phyloP scores from a whole-genome alignment of 1,284 basidiomycete genomes.

The Apiotrichum brassicae region DNA sequence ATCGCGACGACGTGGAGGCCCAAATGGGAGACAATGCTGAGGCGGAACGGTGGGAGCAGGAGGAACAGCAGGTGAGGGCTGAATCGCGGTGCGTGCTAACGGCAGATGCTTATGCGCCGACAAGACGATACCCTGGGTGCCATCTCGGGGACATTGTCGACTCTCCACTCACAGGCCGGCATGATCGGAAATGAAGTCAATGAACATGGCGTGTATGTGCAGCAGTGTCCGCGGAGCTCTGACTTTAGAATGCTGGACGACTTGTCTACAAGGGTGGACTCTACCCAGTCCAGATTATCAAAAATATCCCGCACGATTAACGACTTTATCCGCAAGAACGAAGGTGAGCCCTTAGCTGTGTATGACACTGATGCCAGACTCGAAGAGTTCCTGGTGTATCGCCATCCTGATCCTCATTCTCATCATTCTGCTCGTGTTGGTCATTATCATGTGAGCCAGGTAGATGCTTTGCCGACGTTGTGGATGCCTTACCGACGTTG shows the following conservation, averaged over 20 bases:
- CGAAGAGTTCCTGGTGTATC: constrained; percentile 66
- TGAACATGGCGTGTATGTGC: constrained; percentile 75
- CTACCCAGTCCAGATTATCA: constrained; percentile 62
- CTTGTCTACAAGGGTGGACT: constrained; percentile 66
- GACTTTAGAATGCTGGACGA: constrained; percentile 68
- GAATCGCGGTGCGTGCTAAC: background rate
- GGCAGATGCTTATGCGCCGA: constrained; percentile 69
- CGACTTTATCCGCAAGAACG: constrained; percentile 73
- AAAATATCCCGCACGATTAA: constrained; percentile 67
- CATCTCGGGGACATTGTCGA: constrained; percentile 73
- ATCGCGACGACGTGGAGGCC: constrained; percentile 3
- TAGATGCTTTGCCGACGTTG: too few species aligned
- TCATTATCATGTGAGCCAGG: constrained; percentile 49
- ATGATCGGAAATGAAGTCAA: constrained; percentile 81
- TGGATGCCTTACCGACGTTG: too few species aligned
- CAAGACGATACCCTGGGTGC: constrained; percentile 80
- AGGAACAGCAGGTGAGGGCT: constrained; percentile 66
- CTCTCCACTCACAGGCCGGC: constrained; percentile 76
- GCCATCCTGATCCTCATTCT: constrained; percentile 54
- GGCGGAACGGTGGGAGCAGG: constrained; percentile 58
- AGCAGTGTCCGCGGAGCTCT: background rate
- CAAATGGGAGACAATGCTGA: constrained; percentile 57
- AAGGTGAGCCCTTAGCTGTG: constrained; percentile 52
- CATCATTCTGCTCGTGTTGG: constrained; percentile 51
- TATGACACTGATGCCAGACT: constrained; percentile 49